Evolutionary conservation across 2,329 filamentous ascomycete species (phyloP), one percentile per base, ranked within the genome.

Genomic region (Xylaria digitata): DNA sequence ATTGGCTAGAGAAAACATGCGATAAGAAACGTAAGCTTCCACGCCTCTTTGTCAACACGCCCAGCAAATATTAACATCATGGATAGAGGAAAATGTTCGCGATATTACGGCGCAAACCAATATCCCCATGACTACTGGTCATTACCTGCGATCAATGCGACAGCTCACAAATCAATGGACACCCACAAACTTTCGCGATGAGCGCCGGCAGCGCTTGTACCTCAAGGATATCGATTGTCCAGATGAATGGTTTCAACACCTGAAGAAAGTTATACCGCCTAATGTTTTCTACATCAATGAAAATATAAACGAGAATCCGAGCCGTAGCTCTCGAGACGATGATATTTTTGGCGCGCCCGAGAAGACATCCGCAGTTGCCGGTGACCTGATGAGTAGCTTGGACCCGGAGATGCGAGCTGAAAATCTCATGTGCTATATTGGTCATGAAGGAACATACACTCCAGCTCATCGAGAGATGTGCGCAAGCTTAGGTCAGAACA

Each of bases 351-450:
- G 82, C 54, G 83, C 78, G 42, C 79, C 84, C 46, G 85, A 86
- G 49, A 83, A 80, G n/a, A 85, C 85, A 0, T 85, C 90, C 56
- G 92, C 90, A 2, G 87, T 89, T 52, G 91, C 94, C 1, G 95
- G 95, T 6, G 96, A 99, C 76, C 81, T 99, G 40, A 99, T 99
- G 96, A 97, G 94, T 77, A 94, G 92, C 73, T 85, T 99, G 4
- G 93, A 94, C 0, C 82, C 86, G 49, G 88, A 91, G 48, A 97
- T 97, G 93, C 90, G 94, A 55, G 96, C 96, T 0, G 90, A 97
- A 76, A 99, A 99, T 70, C 84, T 99, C 72, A 97, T 97, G 96
- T 98, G 95, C 78, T 99, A 99, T 75, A 91, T 98, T 73, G 96
- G 96, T 0, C 95, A 98, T 74, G 96, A 99, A 81, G 96, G 96